phyloP scores from a whole-genome alignment of 164 flowering plant species.

The Cinnamomum chago region DNA sequence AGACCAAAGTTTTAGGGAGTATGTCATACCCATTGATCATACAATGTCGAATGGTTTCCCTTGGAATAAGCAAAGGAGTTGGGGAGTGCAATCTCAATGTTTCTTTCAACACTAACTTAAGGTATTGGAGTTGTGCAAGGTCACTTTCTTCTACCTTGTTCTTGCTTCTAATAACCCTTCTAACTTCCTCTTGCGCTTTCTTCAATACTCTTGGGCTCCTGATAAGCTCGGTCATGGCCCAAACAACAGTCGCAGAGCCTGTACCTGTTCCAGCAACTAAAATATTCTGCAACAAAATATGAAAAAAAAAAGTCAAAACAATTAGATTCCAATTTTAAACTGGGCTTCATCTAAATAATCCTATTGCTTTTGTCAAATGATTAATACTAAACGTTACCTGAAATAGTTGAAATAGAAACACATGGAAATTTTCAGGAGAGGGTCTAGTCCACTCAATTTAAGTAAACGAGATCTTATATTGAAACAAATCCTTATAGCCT shows the following conservation, averaged over 20 bases:
- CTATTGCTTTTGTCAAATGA: too few relatives aligned
- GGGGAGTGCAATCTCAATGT: constrained; percentile 3
- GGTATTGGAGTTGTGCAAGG: constrained; percentile 2
- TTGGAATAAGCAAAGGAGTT: not conserved
- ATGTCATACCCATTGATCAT: constrained; percentile 2
- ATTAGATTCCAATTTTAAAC: too few relatives aligned
- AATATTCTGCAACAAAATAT: constrained; percentile 11
- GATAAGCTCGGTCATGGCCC: constrained; percentile 13
- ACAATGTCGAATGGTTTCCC: not conserved
- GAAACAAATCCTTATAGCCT: too few relatives aligned
- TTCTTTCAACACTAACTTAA: not conserved
- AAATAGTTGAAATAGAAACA: too few relatives aligned
- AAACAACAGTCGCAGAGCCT: constrained; percentile 3
- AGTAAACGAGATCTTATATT: too few relatives aligned
- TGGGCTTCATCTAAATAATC: too few relatives aligned
- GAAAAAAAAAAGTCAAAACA: not conserved
- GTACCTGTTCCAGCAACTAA: constrained; percentile 14
- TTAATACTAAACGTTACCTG: too few relatives aligned
- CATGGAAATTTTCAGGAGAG: too few relatives aligned
- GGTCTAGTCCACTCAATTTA: too few relatives aligned
- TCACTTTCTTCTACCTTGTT: constrained; percentile 15
- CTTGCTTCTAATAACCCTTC: not conserved
- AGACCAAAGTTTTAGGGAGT: not conserved
- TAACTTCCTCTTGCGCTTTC: constrained; percentile 17
- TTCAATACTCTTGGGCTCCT: constrained; percentile 27